Percentiles rank a stretch among this genome's conserved stretches.
phyloP scores from a whole-genome alignment of 108 stramenopile species.

The Cyclotella baltica region DNA sequence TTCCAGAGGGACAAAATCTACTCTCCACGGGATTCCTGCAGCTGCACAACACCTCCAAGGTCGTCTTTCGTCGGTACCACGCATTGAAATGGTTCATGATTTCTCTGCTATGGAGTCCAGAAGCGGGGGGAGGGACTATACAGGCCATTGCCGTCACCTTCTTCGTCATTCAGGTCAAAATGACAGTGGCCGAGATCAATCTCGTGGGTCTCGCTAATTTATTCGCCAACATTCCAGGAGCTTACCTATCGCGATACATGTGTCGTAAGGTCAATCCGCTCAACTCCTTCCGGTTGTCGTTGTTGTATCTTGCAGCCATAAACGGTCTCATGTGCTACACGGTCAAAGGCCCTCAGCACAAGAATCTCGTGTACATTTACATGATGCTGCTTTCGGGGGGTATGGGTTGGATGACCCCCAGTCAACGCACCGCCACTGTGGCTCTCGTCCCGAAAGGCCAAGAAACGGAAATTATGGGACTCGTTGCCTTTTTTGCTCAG shows the following conservation, averaged over 20 bases:
- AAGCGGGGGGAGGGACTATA: slow-evolving; percentile 54
- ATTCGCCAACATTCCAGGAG: slow-evolving; percentile 60
- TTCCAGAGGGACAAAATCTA: slow-evolving; percentile 41
- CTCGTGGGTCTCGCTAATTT: slow-evolving; percentile 46
- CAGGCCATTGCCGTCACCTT: slow-evolving; percentile 63
- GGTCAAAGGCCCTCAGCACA: slow-evolving; percentile 47
- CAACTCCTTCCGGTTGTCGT: slow-evolving; percentile 47
- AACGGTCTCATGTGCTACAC: slow-evolving; percentile 39
- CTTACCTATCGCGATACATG: slow-evolving; percentile 51
- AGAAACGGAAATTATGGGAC: slow-evolving; percentile 69
- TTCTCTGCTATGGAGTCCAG: slow-evolving; percentile 53
- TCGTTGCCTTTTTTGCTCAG: slow-evolving; percentile 59
- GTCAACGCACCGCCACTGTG: slow-evolving; percentile 50
- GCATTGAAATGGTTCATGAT: slow-evolving; percentile 61
- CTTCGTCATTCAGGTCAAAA: slow-evolving; percentile 47
- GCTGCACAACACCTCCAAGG: slow-evolving; percentile 28
- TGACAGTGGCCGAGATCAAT: slow-evolving; percentile 49
- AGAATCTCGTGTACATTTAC: slow-evolving; percentile 46
- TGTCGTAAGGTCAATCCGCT: slow-evolving; percentile 53
- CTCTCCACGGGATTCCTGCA: slow-evolving; percentile 51
- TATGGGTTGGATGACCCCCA: slow-evolving; percentile 60
- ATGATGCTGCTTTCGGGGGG: slow-evolving; percentile 16
- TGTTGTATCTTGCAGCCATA: slow-evolving; percentile 24
- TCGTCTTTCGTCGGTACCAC: slow-evolving; percentile 30
- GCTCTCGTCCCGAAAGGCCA: slow-evolving; percentile 57